Base-by-base conservation (phyloP, 108 stramenopile species). In the Skeletonema menzelii region DNA sequence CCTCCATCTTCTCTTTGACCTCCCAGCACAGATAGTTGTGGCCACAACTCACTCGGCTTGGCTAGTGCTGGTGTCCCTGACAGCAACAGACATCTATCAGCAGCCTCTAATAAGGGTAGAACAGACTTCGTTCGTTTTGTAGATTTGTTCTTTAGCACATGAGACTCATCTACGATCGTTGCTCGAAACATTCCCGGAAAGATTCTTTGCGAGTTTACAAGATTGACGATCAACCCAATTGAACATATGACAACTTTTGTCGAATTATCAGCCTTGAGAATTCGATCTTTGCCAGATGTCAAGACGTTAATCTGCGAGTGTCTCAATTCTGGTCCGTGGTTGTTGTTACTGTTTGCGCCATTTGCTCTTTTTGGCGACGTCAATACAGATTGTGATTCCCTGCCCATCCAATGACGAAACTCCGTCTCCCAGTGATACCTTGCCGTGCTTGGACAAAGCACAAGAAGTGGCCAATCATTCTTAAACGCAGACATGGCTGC, bases 1-100 rank as follows among this genome's bases (percentile, higher is more conserved):
- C 31, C 40, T 8, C 71, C 76, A 24, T 40, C 76, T 27, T 61
- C 69, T 4, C 56, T 53, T 65, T 82, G 79, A 12, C 85, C 87
- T 7, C 90, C 84, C 22, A 99, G 72, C 27, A 92, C 95, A 42
- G 83, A 82, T 13, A 99, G 61, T 72, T 98, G 98, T 7, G 97
- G 95, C 87, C 88, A 98, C 24, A 99, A 72, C 70, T 99, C 99
- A 26, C 86, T 69, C 10, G 99, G 99, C 7, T 89, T 76, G 3
- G 97, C 88, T n/a, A 99, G 70, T 8, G 97, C 97, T 0, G 99
- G 99, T 8, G 99, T 99, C 17, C 99, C 99, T 7, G 93, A 93
- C 12, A 99, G 84, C 64, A 99, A 66, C 4, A 98, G 44, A 63
- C 93, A 89, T 22, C 97, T 73, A 12, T 76, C 72, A 6, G 98